Evolutionary conservation across 768 basidiomycete genomes (phyloP).

Genomic region (Stropharia rugosoannulata): DNA sequence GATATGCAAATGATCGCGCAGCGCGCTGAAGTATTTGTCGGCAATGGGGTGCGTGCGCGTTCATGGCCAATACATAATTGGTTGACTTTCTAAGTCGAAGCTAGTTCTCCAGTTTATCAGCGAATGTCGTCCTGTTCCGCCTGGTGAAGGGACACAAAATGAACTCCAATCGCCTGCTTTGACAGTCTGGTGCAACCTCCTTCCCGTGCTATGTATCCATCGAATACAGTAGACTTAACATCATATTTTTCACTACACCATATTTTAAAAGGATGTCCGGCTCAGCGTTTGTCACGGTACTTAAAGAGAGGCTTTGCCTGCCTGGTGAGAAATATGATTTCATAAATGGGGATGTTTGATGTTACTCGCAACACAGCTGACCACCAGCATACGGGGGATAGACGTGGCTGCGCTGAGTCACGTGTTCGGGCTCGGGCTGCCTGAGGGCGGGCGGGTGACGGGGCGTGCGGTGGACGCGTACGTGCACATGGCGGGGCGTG

Average conservation of each 20-base stretch:
- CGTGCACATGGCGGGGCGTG: constrained; percentile 70
- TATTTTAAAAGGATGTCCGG: no score
- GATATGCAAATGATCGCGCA: constrained; percentile 65
- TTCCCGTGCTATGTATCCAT: no score
- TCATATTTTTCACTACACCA: no score
- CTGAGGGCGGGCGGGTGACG: constrained; percentile 39
- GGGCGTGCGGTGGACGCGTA: constrained; percentile 56
- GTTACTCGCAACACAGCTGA: no score
- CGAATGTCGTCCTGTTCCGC: constrained; percentile 46
- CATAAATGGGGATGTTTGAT: no score
- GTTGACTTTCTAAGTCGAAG: background rate
- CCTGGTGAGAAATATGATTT: no score
- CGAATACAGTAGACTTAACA: no score
- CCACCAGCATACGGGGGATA: constrained; percentile 70
- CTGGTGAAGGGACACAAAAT: constrained; percentile 42
- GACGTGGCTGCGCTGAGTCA: constrained; percentile 72
- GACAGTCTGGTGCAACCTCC: background rate
- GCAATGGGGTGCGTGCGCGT: constrained; percentile 50
- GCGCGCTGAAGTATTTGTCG: constrained; percentile 57
- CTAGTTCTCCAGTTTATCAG: constrained; percentile 51
- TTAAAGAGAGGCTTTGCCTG: no score
- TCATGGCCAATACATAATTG: background rate
- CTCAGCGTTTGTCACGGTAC: no score
- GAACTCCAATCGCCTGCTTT: constrained; percentile 28
- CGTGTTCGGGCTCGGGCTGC: constrained; percentile 71